phyloP scores from a whole-genome alignment of 2,329 filamentous ascomycete species.

The Pyrenochaeta sp. region DNA sequence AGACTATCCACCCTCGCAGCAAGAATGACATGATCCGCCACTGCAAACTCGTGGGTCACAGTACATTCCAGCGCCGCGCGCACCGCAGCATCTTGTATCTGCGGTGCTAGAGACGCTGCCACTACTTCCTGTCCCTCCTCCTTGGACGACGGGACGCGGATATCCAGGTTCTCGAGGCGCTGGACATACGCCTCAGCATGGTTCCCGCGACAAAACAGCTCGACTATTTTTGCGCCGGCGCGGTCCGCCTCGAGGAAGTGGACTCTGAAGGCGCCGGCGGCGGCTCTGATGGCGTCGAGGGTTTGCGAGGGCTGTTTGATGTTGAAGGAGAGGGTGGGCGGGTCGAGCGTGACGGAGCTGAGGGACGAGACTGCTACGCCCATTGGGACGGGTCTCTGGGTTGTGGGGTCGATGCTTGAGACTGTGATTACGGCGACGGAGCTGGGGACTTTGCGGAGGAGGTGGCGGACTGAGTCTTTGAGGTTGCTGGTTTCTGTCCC shows the following conservation, averaged over 20 bases:
- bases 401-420: conserved; percentile 18
- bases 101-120: conserved; percentile 21
- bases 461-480: conserved; percentile 25
- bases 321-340: conserved; percentile 69
- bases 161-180: conserved; percentile 14
- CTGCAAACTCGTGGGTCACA: conserved; percentile 44
- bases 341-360: conserved; percentile 64
- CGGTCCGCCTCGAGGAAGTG: conserved; percentile 55
- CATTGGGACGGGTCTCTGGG: conserved; percentile 25
- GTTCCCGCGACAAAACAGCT: conserved; percentile 41
- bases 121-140: background rate
- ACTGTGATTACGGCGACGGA: conserved; percentile 65
- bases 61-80: conserved; percentile 45
- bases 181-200: conserved; percentile 25
- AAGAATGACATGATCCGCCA: conserved; percentile 58
- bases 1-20: conserved; percentile 51
- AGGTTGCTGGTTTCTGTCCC: conserved; percentile 7
- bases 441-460: conserved; percentile 64
- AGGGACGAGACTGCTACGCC: conserved; percentile 68
- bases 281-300: conserved; percentile 59
- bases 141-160: conserved; percentile 13
- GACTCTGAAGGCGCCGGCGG: conserved; percentile 54
- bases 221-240: conserved; percentile 37
- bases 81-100: conserved; percentile 19
- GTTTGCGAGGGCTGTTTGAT: conserved; percentile 64